Base-by-base conservation (phyloP, 169 alveolate species). In the Plasmodium gallinaceum region DNA sequence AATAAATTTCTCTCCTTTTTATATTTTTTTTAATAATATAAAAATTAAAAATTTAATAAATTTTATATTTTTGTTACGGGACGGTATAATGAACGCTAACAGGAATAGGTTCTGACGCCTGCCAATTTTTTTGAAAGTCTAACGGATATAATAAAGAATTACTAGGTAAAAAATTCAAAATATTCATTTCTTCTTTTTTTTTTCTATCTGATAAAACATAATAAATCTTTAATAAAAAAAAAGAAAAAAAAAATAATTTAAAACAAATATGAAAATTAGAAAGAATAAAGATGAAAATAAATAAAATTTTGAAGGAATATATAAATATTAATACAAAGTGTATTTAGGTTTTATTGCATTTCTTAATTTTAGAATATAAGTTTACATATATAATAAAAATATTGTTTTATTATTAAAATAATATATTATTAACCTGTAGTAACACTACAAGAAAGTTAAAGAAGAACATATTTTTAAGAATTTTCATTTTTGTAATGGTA, bases 91-190 rank as follows among this genome's bases (percentile, higher is more conserved):
- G 91, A 22, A 83, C 68, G 46, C 39, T 72, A 37, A 83, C 20
- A 48, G 91, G 91, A 48, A 57, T 83, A 48, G 91, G 91, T 37
- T 83, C 91, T 16, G 91, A 83, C 20, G 91, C 91, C 48, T 83
- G 91, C 91, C 91, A 83, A 68, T 69, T 83, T 45, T 83, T 26
- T 46, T 83, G 91, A 60, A 83, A 83, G 42, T 83, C 91, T 54
- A 83, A 39, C 10, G 91, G 91, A 62, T 83, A 83, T 42, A 83
- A 39, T 20, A 83, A 43, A 69, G 91, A 83, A 83, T 65, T 83
- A 62, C 86, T 68, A 51, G 91, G 91, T 10, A 83, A 42, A 24
- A 68, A 83, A 62, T 83, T 45, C 86, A 69, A 39, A 24, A 65
- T 46, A 20, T 45, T 69, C 74, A 57, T 54, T 83, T 66, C 70